These are phyloP conservation scores for Picea abies DNA, from an alignment of 83 land plant genomes.

Conservation along the genomic window DNA sequence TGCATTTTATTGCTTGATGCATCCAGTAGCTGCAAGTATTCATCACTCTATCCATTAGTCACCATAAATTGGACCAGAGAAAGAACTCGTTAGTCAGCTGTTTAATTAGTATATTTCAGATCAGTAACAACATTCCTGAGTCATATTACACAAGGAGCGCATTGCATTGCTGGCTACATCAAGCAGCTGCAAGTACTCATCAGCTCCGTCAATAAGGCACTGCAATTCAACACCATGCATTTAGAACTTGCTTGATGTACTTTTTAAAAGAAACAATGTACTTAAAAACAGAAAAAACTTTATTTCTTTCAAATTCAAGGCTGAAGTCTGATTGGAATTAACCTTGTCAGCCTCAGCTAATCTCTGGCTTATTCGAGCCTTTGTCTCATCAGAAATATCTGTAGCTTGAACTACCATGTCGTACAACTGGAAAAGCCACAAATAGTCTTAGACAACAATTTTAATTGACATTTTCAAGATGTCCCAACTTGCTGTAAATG, in stretches of 20 bases:
- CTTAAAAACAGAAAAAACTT: background rate
- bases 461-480: background rate
- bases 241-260: too few species aligned
- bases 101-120: background rate
- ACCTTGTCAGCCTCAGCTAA: conserved; percentile 95
- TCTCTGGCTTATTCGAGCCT: conserved; percentile 75
- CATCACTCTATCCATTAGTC: too few species aligned
- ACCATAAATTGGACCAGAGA: too few species aligned
- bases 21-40: too few species aligned
- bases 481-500: background rate
- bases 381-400: conserved; percentile 82
- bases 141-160: conserved; percentile 80
- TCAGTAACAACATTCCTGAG: conserved; percentile 49
- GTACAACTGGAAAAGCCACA: conserved; percentile 51
- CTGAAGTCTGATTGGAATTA: background rate
- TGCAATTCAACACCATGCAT: too few species aligned
- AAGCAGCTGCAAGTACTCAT: conserved; percentile 92
- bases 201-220: too few species aligned
- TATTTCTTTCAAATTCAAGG: background rate
- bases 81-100: too few species aligned
- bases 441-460: conserved; percentile 1
- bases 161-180: conserved; percentile 90
- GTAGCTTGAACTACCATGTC: conserved; percentile 71
- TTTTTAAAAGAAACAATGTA: conserved; percentile 11
- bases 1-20: too few species aligned